Conservation (phyloP, 139 green algal species). For the Chlorella sp. region DNA sequence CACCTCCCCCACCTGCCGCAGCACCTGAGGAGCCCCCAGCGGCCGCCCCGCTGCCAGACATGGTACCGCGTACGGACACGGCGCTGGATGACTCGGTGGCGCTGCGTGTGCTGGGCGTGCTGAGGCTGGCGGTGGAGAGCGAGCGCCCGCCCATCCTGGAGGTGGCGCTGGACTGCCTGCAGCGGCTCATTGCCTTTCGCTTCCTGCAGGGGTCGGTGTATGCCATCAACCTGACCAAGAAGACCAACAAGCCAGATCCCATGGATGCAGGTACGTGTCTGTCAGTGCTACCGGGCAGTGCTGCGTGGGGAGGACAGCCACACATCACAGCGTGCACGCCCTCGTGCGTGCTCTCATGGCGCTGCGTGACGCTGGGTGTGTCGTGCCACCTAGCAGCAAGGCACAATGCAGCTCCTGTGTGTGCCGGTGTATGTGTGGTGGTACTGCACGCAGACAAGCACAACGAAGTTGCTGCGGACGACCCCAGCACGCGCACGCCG, state of each 20-base stretch:
- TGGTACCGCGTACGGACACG: conserved; percentile 22
- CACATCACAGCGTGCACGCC: no score
- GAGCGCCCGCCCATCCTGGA: conserved; percentile 68
- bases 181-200: conserved; percentile 83
- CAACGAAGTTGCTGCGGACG: neutral
- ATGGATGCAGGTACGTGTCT: conserved; percentile 22
- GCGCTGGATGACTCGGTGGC: conserved; percentile 23
- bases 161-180: conserved; percentile 77
- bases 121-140: conserved; percentile 63
- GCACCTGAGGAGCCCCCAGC: neutral
- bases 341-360: neutral
- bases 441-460: conserved; percentile 8
- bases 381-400: no score
- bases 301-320: no score
- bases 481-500: conserved; percentile 16
- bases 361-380: neutral
- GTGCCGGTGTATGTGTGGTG: no score
- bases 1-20: neutral
- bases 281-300: no score
- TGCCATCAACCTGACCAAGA: conserved; percentile 15
- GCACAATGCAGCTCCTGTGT: no score
- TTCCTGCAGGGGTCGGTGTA: conserved; percentile 27
- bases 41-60: conserved; percentile 12
- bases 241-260: neutral
- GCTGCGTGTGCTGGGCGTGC: conserved; percentile 16